These are phyloP conservation scores for Austroboletus niveus DNA, from an alignment of 1,284 basidiomycete species.

Conservation along the genomic window DNA sequence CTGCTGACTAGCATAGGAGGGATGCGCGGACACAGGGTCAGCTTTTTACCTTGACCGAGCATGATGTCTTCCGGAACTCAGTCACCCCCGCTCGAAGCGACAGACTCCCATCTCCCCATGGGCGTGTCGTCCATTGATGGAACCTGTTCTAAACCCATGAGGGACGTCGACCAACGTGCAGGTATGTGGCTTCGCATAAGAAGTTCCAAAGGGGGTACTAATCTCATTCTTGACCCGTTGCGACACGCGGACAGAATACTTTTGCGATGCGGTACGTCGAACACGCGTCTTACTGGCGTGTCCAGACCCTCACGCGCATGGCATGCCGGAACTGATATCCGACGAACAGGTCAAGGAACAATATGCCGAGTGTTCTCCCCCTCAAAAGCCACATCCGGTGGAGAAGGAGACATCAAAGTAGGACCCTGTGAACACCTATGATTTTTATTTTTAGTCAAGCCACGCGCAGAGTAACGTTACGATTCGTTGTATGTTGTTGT, in stretches of 20 bases:
- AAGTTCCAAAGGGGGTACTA: not conserved
- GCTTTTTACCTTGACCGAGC: not conserved
- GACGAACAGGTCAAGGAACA: slow-evolving; percentile 24
- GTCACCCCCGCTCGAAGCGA: slow-evolving; percentile 53
- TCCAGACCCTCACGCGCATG: not conserved
- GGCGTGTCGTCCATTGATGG: slow-evolving; percentile 48
- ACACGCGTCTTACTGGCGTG: not conserved
- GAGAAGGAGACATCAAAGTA: slow-evolving; percentile 7
- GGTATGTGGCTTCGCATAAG: slow-evolving; percentile 18
- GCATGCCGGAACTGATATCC: not conserved
- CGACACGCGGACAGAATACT: slow-evolving; percentile 21
- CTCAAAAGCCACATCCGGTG: slow-evolving; percentile 12
- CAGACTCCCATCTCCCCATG: slow-evolving; percentile 44
- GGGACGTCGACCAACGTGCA: slow-evolving; percentile 30
- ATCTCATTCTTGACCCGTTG: not conserved
- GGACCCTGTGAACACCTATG: not conserved
- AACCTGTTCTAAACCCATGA: slow-evolving; percentile 31
- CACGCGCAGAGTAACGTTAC: too few relatives aligned
- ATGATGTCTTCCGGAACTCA: slow-evolving; percentile 38
- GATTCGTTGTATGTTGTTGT: too few relatives aligned
- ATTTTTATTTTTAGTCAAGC: not conserved
- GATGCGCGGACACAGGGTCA: too few relatives aligned
- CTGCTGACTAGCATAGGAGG: slow-evolving; percentile 1
- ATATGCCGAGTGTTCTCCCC: slow-evolving; percentile 9
- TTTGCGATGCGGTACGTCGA: slow-evolving; percentile 28